Percentiles rank a stretch among this genome's conserved stretches.
These are phyloP conservation scores for Discostella pseudostelligera DNA, from an alignment of 108 stramenopile species.

Conservation along the genomic window DNA sequence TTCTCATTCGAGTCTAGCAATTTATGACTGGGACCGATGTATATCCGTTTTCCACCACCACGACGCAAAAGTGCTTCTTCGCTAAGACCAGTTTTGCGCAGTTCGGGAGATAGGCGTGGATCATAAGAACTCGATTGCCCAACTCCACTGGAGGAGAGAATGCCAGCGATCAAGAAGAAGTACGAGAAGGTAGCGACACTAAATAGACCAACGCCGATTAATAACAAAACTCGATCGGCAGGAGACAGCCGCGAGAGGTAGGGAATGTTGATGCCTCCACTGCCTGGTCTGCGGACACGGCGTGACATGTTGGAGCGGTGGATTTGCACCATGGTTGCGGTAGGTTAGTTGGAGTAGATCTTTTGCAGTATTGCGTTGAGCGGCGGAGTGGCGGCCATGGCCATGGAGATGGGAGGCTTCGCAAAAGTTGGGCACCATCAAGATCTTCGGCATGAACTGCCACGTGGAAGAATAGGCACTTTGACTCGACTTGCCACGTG, in stretches of 20 bases:
- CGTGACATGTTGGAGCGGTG: constrained; percentile 33
- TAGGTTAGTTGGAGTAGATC: too few relatives aligned
- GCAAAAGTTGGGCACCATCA: too few relatives aligned
- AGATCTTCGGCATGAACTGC: too few relatives aligned
- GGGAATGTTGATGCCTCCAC: constrained; percentile 6
- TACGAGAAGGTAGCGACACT: constrained; percentile 31
- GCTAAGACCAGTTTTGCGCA: constrained; percentile 35
- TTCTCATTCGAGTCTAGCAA: constrained; percentile 49
- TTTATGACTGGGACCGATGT: constrained; percentile 22
- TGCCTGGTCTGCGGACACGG: constrained; percentile 21
- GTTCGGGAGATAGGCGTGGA: constrained; percentile 12
- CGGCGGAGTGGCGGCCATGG: too few relatives aligned
- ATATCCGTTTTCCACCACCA: constrained; percentile 43
- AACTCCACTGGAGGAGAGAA: constrained; percentile 6
- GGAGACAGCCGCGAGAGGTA: constrained; percentile 37
- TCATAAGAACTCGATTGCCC: constrained; percentile 1
- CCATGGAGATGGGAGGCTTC: too few relatives aligned
- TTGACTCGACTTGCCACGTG: too few relatives aligned
- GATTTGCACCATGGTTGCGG: constrained; percentile 21
- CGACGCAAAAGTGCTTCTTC: constrained; percentile 33
- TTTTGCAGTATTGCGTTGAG: not conserved
- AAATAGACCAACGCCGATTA: constrained; percentile 24
- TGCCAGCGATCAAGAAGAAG: constrained; percentile 38
- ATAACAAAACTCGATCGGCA: constrained; percentile 34
- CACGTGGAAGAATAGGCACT: too few relatives aligned